A percentile compares a stretch with the other conserved stretches of the same genome.
Evolutionary conservation across 306 rosid genomes (phyloP).

Genomic region (Oemleria cerasiformis): DNA sequence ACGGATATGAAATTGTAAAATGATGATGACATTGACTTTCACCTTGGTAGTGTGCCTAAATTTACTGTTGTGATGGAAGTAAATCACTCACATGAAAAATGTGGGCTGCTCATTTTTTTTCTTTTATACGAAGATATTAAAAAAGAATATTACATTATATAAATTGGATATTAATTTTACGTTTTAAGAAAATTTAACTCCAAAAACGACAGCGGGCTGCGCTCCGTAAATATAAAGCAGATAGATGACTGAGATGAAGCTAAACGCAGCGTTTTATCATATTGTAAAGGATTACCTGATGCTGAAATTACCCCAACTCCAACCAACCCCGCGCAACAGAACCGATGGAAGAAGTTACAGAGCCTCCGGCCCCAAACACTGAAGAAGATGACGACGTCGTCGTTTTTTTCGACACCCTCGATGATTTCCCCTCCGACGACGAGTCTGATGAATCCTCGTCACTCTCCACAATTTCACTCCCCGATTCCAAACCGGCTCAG

Average conservation of each 20-base stretch:
- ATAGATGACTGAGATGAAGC: background rate
- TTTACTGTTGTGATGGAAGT: too few relatives aligned
- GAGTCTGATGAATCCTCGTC: constrained; percentile 41
- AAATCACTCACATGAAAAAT: too few relatives aligned
- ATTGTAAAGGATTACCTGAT: background rate
- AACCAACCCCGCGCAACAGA: background rate
- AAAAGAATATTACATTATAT: too few relatives aligned
- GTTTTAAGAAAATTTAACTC: too few relatives aligned
- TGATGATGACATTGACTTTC: too few relatives aligned
- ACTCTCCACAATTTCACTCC: constrained; percentile 15
- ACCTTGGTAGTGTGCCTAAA: too few relatives aligned
- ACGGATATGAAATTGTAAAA: too few relatives aligned
- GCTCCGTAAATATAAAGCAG: too few relatives aligned
- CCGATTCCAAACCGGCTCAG: constrained; percentile 16
- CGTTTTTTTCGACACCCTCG: constrained; percentile 42
- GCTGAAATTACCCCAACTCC: background rate
- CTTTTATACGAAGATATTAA: too few relatives aligned
- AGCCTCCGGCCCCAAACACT: constrained; percentile 24
- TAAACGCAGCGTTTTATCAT: background rate
- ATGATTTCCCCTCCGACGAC: constrained; percentile 29
- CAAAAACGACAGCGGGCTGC: too few relatives aligned
- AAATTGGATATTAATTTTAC: too few relatives aligned
- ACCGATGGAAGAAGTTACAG: constrained; percentile 38
- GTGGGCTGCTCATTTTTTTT: too few relatives aligned
- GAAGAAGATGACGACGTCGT: constrained; percentile 33